Conservation (phyloP, 129 eudicot genomes). For the Flaveria brownii region DNA sequence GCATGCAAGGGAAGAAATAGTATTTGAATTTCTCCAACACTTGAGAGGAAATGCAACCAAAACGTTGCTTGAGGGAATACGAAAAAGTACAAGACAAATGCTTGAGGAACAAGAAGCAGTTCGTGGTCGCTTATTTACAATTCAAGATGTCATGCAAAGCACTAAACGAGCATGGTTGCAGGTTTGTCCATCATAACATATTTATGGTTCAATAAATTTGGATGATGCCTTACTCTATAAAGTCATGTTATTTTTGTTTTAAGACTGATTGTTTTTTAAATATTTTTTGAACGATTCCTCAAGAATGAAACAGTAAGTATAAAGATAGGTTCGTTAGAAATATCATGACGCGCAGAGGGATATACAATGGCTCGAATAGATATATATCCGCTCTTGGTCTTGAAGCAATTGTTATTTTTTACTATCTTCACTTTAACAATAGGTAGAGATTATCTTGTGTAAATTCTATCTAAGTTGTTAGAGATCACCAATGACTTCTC, state of each 20-base stretch:
- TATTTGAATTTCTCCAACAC: constrained; percentile 95
- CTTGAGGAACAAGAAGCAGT: constrained; percentile 98
- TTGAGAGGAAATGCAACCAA: constrained; percentile 70
- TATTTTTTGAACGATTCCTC: background rate
- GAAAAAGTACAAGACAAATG: constrained; percentile 87
- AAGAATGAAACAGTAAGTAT: background rate
- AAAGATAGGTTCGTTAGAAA: background rate
- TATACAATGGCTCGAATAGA: background rate
- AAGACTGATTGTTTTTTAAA: background rate
- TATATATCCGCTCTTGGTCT: background rate
- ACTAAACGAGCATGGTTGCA: constrained; percentile 95
- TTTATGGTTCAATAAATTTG: constrained; percentile 14
- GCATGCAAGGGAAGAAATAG: constrained; percentile 97
- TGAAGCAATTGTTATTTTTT: background rate
- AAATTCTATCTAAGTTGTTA: background rate
- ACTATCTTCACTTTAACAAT: background rate
- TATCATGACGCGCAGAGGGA: background rate
- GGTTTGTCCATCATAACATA: constrained; percentile 45
- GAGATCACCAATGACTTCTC: background rate
- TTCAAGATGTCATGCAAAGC: constrained; percentile 98
- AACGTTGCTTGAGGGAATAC: constrained; percentile 64
- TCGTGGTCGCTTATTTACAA: constrained; percentile 93
- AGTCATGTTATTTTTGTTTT: background rate
- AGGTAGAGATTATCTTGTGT: background rate
- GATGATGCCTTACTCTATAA: background rate